Conservation (phyloP, 2,329 filamentous ascomycete genomes). For the Colletotrichum kahawae region DNA sequence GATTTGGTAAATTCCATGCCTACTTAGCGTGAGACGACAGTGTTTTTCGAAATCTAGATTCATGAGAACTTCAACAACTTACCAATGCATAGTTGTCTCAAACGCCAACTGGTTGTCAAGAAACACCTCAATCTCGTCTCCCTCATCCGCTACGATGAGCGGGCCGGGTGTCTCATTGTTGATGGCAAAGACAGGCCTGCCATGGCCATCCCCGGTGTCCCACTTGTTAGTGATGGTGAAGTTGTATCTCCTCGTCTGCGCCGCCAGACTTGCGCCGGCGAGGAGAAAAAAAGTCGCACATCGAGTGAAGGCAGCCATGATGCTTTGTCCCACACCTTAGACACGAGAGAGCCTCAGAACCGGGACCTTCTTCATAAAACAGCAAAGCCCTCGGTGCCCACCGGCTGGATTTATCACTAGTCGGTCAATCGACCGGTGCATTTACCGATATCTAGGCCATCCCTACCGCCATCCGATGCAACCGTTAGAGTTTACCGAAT, state of each 20-base stretch:
- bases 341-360: not conserved
- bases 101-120: conserved; percentile 14
- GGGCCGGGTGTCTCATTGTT: conserved; percentile 13
- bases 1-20: conserved; percentile 14
- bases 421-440: not conserved
- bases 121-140: conserved; percentile 14
- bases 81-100: conserved; percentile 18
- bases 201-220: conserved; percentile 4
- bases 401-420: not conserved
- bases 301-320: not conserved
- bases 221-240: conserved; percentile 17
- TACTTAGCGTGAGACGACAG: not conserved
- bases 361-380: not conserved
- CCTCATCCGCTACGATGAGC: conserved; percentile 16
- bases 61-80: not conserved
- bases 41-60: not conserved
- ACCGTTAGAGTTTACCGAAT: not conserved
- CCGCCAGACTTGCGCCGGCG: not conserved
- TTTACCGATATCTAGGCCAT: not conserved
- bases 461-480: not conserved
- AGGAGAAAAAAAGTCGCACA: not conserved
- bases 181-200: conserved; percentile 12
- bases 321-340: not conserved
- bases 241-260: conserved; percentile 9
- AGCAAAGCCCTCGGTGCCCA: not conserved